Evolutionary conservation across 495 filamentous ascomycete species (phyloP).

Genomic region (Lepidopterella palustris): DNA sequence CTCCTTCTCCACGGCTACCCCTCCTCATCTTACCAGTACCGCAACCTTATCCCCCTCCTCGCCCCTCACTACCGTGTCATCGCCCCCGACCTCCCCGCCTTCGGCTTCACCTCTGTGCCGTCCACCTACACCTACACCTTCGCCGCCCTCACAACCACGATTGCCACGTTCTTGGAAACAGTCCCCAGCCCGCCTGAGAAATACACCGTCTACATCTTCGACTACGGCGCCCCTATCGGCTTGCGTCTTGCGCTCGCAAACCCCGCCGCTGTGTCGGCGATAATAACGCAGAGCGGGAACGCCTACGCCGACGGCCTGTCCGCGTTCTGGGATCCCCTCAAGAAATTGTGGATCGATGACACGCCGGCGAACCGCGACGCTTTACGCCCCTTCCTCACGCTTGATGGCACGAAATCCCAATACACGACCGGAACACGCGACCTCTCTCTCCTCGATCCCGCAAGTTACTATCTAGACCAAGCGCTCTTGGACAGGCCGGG

Average conservation of each 20-base stretch:
- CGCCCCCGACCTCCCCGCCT: slow-evolving; percentile 7
- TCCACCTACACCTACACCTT: slow-evolving; percentile 45
- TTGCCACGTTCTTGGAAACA: slow-evolving; percentile 43
- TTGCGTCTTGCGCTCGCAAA: slow-evolving; percentile 48
- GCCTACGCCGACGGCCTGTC: slow-evolving; percentile 56
- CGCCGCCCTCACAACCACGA: slow-evolving; percentile 43
- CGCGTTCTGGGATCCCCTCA: slow-evolving; percentile 49
- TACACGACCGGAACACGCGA: slow-evolving; percentile 45
- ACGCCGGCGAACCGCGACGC: slow-evolving; percentile 36
- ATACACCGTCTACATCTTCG: slow-evolving; percentile 58
- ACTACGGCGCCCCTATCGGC: slow-evolving; percentile 57
- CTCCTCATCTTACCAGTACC: slow-evolving; percentile 5
- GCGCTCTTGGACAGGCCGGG: slow-evolving; percentile 46
- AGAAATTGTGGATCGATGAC: slow-evolving; percentile 44
- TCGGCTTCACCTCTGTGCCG: slow-evolving; percentile 41
- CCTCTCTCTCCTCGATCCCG: slow-evolving; percentile 42
- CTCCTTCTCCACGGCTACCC: slow-evolving; percentile 13
- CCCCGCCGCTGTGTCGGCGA: slow-evolving; percentile 44
- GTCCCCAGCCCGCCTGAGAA: slow-evolving; percentile 40
- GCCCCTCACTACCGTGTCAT: slow-evolving; percentile 1
- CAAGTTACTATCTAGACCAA: slow-evolving; percentile 47
- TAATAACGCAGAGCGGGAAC: slow-evolving; percentile 60
- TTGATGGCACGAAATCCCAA: slow-evolving; percentile 48
- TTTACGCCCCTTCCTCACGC: slow-evolving; percentile 40
- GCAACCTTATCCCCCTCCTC: slow-evolving; percentile 9